Percentiles rank a stretch among this genome's conserved stretches.
Evolutionary conservation across 306 rosid genomes (phyloP).

Genomic region (Cucurbita argyrosperma): DNA sequence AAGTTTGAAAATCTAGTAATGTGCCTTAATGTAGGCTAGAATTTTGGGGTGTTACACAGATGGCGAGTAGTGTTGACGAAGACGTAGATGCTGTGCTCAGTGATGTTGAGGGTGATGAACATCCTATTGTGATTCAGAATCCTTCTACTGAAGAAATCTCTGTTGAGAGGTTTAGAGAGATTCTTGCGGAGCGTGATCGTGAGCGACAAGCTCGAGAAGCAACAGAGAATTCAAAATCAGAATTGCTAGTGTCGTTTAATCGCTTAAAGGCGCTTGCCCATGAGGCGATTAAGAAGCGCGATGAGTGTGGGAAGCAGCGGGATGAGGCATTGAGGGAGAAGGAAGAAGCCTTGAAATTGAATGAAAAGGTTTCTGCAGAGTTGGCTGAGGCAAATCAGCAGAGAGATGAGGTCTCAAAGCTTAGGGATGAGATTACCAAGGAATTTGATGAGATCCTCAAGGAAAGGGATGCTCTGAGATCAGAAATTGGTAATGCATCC

Average conservation of each 20-base stretch:
- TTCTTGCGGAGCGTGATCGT: constrained; percentile 68
- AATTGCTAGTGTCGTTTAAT: constrained; percentile 48
- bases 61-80: constrained; percentile 51
- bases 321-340: constrained; percentile 75
- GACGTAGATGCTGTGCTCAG: constrained; percentile 83
- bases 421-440: constrained; percentile 38
- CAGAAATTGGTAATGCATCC: constrained; percentile 75
- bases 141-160: constrained; percentile 47
- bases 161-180: constrained; percentile 42
- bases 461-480: constrained; percentile 54
- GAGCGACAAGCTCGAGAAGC: constrained; percentile 64
- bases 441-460: constrained; percentile 44
- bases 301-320: constrained; percentile 51
- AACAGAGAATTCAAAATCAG: constrained; percentile 60
- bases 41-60: constrained; percentile 17
- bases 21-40: constrained; percentile 4
- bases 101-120: constrained; percentile 67
- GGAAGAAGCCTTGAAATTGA: constrained; percentile 34
- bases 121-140: constrained; percentile 22
- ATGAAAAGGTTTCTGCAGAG: constrained; percentile 33
- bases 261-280: constrained; percentile 67
- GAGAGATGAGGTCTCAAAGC: constrained; percentile 32
- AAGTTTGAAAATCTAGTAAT: background rate
- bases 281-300: constrained; percentile 80
- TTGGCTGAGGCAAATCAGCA: constrained; percentile 27